Evolutionary conservation across 148 eudicot genomes (phyloP).

Genomic region (Silene latifolia): DNA sequence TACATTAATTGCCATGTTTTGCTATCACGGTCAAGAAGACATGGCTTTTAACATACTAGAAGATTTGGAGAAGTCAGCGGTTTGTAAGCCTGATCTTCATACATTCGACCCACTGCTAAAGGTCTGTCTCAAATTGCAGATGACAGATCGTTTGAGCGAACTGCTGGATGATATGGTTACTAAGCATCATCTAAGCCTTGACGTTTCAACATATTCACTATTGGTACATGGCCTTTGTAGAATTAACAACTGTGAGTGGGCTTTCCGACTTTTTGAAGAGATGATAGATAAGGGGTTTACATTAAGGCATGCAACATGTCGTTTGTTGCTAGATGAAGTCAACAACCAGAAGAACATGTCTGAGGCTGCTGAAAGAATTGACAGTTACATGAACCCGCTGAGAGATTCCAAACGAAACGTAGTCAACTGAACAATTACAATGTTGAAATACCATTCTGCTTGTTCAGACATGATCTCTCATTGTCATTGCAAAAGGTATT

Average conservation of each 20-base stretch:
- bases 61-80: slow-evolving; percentile 43
- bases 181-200: slow-evolving; percentile 77
- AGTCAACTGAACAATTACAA: too few relatives aligned
- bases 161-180: slow-evolving; percentile 60
- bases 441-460: not conserved
- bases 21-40: slow-evolving; percentile 45
- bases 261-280: slow-evolving; percentile 58
- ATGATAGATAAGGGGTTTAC: slow-evolving; percentile 62
- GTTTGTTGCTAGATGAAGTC: slow-evolving; percentile 53
- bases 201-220: slow-evolving; percentile 59
- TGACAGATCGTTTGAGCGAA: slow-evolving; percentile 34
- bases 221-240: slow-evolving; percentile 80
- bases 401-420: slow-evolving; percentile 32
- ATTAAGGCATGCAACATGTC: slow-evolving; percentile 62
- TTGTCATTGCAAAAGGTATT: slow-evolving; percentile 21
- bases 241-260: slow-evolving; percentile 53
- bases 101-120: slow-evolving; percentile 73
- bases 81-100: slow-evolving; percentile 70
- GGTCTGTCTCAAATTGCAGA: slow-evolving; percentile 49
- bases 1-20: slow-evolving; percentile 70
- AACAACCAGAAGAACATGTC: slow-evolving; percentile 46
- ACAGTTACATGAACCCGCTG: slow-evolving; percentile 46
- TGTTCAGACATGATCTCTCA: not conserved
- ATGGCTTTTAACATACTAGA: slow-evolving; percentile 48
- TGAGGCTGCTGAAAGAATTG: slow-evolving; percentile 59